phyloP scores from a whole-genome alignment of 768 basidiomycete species.

The Fomitopsis serialis region DNA sequence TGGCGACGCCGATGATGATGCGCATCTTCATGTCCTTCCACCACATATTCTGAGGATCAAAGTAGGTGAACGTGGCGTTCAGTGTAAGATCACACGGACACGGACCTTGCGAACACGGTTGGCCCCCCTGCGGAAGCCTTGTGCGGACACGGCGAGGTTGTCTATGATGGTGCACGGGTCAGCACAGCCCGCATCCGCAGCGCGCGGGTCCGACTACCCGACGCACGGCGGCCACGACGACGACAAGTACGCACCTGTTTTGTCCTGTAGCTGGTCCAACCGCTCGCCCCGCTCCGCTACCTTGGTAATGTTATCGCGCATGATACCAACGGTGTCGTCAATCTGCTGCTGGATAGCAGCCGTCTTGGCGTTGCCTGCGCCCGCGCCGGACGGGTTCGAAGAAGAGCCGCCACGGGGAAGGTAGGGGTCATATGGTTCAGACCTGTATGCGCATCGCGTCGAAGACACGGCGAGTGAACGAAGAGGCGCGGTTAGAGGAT shows the following conservation, averaged over 20 bases:
- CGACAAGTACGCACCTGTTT: slow-evolving; percentile 82
- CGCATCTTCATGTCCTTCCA: slow-evolving; percentile 99
- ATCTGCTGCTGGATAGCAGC: slow-evolving; percentile 96
- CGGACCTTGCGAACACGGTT: slow-evolving; percentile 95
- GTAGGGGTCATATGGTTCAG: slow-evolving; percentile 98
- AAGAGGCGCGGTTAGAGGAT: not conserved
- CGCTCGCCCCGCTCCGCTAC: slow-evolving; percentile 94
- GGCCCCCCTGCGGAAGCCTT: slow-evolving; percentile 96
- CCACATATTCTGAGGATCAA: slow-evolving; percentile 74
- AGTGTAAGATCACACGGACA: slow-evolving; percentile 11
- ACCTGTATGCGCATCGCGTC: slow-evolving; percentile 45
- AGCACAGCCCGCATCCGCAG: slow-evolving; percentile 2
- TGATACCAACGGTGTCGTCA: slow-evolving; percentile 94
- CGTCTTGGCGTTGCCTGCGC: slow-evolving; percentile 73
- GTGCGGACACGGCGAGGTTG: slow-evolving; percentile 96
- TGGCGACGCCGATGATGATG: slow-evolving; percentile 89
- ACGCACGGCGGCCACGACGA: too few relatives aligned
- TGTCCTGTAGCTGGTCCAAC: slow-evolving; percentile 92
- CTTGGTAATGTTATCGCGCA: slow-evolving; percentile 97
- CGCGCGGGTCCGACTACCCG: not conserved
- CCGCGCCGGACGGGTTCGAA: slow-evolving; percentile 42
- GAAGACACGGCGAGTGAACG: too few relatives aligned
- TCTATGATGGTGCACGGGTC: slow-evolving; percentile 46
- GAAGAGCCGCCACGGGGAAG: slow-evolving; percentile 79
- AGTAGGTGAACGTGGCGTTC: not conserved